Conservation (phyloP, 1,284 basidiomycete species). For the Garcileccinum viscosum region DNA sequence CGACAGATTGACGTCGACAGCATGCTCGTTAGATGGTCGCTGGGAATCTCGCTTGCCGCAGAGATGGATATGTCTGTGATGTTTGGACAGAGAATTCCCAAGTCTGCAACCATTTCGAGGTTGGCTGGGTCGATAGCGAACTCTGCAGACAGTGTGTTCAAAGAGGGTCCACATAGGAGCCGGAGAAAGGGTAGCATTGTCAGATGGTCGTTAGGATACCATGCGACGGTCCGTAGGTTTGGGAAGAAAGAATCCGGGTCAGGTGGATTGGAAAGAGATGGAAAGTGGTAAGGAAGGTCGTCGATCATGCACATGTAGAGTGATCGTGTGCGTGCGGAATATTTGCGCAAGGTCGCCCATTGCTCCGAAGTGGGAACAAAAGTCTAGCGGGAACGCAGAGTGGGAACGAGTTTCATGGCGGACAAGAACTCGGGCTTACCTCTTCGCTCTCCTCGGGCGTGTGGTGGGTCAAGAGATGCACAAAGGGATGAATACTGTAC, state of each 20-base stretch:
- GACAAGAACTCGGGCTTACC: conserved; percentile 13
- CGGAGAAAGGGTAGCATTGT: conserved; percentile 31
- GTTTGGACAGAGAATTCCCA: conserved; percentile 31
- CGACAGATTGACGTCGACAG: conserved; percentile 27
- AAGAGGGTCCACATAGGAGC: conserved; percentile 32
- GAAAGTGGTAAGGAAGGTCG: conserved; percentile 14
- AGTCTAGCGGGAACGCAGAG: background rate
- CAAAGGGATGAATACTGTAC: conserved; percentile 27
- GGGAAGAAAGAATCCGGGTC: conserved; percentile 28
- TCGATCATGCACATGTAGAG: conserved; percentile 30
- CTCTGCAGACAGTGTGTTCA: conserved; percentile 29
- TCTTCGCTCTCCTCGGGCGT: conserved; percentile 7
- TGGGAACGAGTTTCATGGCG: background rate
- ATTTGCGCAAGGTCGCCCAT: conserved; percentile 30
- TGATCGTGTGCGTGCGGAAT: conserved; percentile 29
- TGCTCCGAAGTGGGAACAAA: conserved; percentile 10
- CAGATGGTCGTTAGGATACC: conserved; percentile 29
- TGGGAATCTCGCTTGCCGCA: conserved; percentile 9
- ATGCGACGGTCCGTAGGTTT: conserved; percentile 25
- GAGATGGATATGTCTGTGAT: conserved; percentile 30
- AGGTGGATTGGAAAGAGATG: conserved; percentile 24
- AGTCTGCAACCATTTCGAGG: conserved; percentile 20
- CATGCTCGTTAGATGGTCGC: conserved; percentile 18
- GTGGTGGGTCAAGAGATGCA: conserved; percentile 23
- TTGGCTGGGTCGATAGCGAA: conserved; percentile 24